phyloP scores from a whole-genome alignment of 331 rosid species.

The Telfairia occidentalis region DNA sequence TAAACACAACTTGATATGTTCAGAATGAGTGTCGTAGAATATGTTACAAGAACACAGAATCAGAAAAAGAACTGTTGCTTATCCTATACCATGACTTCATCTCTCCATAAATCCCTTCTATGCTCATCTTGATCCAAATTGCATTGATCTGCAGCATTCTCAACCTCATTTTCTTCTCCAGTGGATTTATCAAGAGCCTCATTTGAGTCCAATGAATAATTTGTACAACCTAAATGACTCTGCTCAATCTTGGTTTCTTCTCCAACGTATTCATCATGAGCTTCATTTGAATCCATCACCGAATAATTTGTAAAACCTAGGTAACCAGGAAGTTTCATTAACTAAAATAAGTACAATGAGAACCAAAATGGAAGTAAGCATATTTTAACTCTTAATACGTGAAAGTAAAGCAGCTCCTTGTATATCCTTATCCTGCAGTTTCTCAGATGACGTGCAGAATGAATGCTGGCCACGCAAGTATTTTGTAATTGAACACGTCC shows the following conservation, averaged over 20 bases:
- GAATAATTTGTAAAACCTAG: constrained; percentile 39
- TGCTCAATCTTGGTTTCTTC: constrained; percentile 25
- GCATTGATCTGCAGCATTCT: constrained; percentile 13
- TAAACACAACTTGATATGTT: neutral
- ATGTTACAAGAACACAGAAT: neutral
- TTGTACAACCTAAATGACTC: constrained; percentile 35
- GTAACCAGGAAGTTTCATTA: constrained; percentile 16
- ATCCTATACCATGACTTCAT: constrained; percentile 17
- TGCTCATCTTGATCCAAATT: constrained; percentile 39
- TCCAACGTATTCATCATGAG: constrained; percentile 26
- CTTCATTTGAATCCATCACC: constrained; percentile 30
- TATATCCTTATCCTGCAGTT: constrained; percentile 21
- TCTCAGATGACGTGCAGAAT: constrained; percentile 31
- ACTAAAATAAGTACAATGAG: neutral
- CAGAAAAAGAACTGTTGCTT: neutral
- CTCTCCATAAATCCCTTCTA: constrained; percentile 19
- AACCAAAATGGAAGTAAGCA: constrained; percentile 15
- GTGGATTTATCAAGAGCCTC: constrained; percentile 29
- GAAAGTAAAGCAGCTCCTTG: constrained; percentile 52
- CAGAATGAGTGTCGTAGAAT: neutral
- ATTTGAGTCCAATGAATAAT: constrained; percentile 26
- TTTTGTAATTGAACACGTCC: constrained; percentile 66
- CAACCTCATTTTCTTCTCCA: constrained; percentile 30
- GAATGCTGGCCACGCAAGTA: constrained; percentile 48
- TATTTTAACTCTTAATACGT: constrained; percentile 26